Percentiles rank a stretch among this genome's conserved stretches.
Conservation (phyloP, 257 asterid species). For the Nicotiana tomentosiformis region DNA sequence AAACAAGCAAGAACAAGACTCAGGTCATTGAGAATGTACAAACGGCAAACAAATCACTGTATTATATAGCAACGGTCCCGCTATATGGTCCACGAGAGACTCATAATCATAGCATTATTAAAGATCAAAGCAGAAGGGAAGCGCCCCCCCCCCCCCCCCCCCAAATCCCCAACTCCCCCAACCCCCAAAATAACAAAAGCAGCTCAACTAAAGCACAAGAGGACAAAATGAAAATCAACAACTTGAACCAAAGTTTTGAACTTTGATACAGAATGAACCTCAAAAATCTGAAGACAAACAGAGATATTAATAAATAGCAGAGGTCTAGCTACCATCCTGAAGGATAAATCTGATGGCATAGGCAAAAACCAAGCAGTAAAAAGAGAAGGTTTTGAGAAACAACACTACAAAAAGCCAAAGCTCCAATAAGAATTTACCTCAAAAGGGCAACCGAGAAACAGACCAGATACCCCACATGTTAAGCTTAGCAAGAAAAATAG, state of each 20-base stretch:
- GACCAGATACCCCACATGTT: neutral
- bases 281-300: neutral
- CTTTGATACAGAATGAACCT: neutral
- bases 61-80: neutral
- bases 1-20: neutral
- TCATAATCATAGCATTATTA: slow-evolving; percentile 2
- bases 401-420: neutral
- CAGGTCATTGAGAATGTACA: neutral
- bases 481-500: neutral
- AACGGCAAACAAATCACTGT: neutral
- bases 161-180: neutral
- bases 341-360: slow-evolving; percentile 3
- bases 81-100: neutral
- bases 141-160: neutral
- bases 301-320: neutral
- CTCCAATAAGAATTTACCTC: neutral
- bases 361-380: neutral
- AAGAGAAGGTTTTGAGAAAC: neutral
- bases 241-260: neutral
- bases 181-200: slow-evolving; percentile 5
- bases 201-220: slow-evolving; percentile 1
- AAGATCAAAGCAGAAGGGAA: slow-evolving; percentile 3
- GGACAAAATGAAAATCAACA: slow-evolving; percentile 4
- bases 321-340: neutral
- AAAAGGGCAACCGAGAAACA: slow-evolving; percentile 2